These are phyloP conservation scores for Lagerstroemia speciosa DNA, from an alignment of 345 rosid genomes.

Conservation along the genomic window DNA sequence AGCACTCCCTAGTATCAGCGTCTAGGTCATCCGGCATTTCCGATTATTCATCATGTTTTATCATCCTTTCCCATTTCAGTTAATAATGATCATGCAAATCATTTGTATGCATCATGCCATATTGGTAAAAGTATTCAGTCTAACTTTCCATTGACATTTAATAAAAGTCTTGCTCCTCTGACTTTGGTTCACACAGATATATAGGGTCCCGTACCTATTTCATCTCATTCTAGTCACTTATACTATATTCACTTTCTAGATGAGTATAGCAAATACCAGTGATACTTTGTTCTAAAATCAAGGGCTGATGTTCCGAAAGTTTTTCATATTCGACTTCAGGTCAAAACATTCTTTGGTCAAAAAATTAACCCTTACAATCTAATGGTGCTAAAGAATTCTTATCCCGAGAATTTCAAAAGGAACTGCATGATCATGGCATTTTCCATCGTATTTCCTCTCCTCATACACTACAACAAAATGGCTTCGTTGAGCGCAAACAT, in stretches of 20 bases:
- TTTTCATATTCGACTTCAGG: not conserved
- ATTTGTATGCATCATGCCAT: not conserved
- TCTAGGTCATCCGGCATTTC: no score
- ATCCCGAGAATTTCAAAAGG: not conserved
- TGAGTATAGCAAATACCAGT: no score
- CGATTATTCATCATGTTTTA: not conserved
- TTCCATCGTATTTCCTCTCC: not conserved
- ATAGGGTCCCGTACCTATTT: conserved; percentile 5
- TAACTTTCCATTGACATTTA: not conserved
- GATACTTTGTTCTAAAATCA: not conserved
- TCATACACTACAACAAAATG: conserved; percentile 4
- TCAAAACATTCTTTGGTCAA: not conserved
- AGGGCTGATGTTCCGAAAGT: not conserved
- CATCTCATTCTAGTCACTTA: no score
- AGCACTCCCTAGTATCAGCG: not conserved
- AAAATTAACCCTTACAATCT: not conserved
- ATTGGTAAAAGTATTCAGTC: not conserved
- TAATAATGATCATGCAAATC: not conserved
- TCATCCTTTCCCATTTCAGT: no score
- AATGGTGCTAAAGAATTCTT: not conserved
- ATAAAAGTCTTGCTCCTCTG: not conserved
- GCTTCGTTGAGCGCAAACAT: no score
- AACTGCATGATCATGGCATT: not conserved
- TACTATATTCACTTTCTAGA: no score
- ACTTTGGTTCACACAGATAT: not conserved